phyloP scores from a whole-genome alignment of 2,329 filamentous ascomycete species.

The Apiospora koreana region DNA sequence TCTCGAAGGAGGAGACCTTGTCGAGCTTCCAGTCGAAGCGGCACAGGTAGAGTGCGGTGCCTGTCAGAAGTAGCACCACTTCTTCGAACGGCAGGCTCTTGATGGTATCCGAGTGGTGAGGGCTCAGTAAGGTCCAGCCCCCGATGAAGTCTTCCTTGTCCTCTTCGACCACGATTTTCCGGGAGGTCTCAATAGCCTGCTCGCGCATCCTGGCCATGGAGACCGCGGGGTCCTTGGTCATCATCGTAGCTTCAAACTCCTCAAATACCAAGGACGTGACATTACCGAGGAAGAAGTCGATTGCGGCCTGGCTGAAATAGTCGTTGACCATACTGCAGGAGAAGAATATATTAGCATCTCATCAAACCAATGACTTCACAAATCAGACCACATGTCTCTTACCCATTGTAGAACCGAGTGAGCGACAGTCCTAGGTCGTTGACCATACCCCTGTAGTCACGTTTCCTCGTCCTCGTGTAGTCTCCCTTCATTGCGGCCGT shows the following conservation, averaged over 20 bases:
- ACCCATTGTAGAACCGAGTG: constrained; percentile 72
- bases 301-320: constrained; percentile 92
- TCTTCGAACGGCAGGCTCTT: constrained; percentile 80
- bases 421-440: constrained; percentile 90
- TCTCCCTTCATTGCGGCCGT: constrained; percentile 96
- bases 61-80: constrained; percentile 82
- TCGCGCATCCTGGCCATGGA: constrained; percentile 83
- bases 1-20: constrained; percentile 90
- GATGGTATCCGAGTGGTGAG: constrained; percentile 69
- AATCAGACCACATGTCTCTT: constrained; percentile 34
- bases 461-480: constrained; percentile 87
- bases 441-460: constrained; percentile 86
- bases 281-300: constrained; percentile 91
- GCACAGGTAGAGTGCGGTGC: constrained; percentile 83
- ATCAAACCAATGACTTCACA: not conserved
- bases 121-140: constrained; percentile 86
- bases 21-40: constrained; percentile 94
- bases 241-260: constrained; percentile 93
- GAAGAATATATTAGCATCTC: not conserved
- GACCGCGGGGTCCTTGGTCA: constrained; percentile 87
- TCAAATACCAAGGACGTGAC: constrained; percentile 84
- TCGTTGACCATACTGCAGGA: constrained; percentile 87
- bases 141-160: constrained; percentile 82
- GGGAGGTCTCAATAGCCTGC: constrained; percentile 85
- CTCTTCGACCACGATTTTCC: constrained; percentile 82